Base-by-base conservation (phyloP, 2,329 filamentous ascomycete species). In the Stylonectria norvegica region DNA sequence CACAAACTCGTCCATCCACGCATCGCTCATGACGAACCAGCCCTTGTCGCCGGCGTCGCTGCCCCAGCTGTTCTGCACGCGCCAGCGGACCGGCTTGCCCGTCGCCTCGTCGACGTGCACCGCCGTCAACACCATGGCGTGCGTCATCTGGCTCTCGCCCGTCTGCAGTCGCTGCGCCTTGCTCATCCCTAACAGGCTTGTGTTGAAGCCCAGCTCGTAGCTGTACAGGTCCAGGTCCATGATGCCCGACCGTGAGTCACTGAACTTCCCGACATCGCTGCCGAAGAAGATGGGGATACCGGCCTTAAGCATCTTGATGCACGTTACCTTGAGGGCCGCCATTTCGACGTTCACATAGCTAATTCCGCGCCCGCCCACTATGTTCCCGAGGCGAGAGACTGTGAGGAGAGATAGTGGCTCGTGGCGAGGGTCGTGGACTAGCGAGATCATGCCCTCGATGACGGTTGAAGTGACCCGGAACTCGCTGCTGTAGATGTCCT, bases 11-110 rank as follows among this genome's bases (percentile, higher is more conserved):
- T 86, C 80, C 78, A 87, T 83, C 83, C 83, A 87, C 15, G 71
- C 70, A 65, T 95, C 89, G 45, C 75, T 85, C 88, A 94, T 95
- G 47, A 95, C 85, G 59, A 93, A 93, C 76, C 87, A 95, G 0
- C 89, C 89, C 52, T 89, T 80, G 10, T 82, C 78, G 1, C 89
- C 89, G 0, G 75, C 76, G 0, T 58, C 67, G 28, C 79, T 73
- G 10, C 85, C 86, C 89, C 89, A 95, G 40, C 79, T 85, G 61
- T 95, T 95, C 73, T 95, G 85, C 5, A 95, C 87, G 38, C 88
- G 72, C 89, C 89, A 95, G 31, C 89, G 71, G 1, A 89, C 77
- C 2, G 80, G 73, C 63, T 79, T 76, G 1, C 79, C 81, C 1
- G 61, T 66, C 43, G 78, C 66, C 19, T 75, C 70, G 44, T 86